These are phyloP conservation scores for Artemisia annua DNA, from an alignment of 129 eudicot species.

Conservation along the genomic window DNA sequence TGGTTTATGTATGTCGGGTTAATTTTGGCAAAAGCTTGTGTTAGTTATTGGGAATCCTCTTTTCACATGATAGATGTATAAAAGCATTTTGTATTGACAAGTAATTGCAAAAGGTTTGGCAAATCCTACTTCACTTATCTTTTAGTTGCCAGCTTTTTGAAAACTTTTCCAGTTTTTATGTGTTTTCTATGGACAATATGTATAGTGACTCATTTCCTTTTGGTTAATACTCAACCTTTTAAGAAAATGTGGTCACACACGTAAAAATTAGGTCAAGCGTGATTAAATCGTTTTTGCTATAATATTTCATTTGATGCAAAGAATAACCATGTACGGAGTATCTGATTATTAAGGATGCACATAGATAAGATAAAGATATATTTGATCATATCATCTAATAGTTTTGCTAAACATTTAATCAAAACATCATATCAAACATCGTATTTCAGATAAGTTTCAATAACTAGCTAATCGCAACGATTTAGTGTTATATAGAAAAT, in stretches of 20 bases:
- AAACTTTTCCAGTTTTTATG: constrained; percentile 42
- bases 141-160: constrained; percentile 45
- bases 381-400: too few relatives aligned
- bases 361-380: too few relatives aligned
- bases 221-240: constrained; percentile 13
- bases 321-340: background rate
- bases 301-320: background rate
- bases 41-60: constrained; percentile 36
- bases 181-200: constrained; percentile 40
- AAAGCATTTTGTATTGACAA: constrained; percentile 34
- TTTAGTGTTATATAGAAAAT: background rate
- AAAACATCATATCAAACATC: too few relatives aligned
- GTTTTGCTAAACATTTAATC: too few relatives aligned
- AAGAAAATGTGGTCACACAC: constrained; percentile 1
- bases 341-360: too few relatives aligned
- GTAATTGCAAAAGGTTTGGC: constrained; percentile 44
- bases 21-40: constrained; percentile 26
- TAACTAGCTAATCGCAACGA: too few relatives aligned
- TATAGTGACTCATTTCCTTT: constrained; percentile 35
- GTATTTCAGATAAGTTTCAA: too few relatives aligned
- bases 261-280: background rate
- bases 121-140: constrained; percentile 39
- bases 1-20: constrained; percentile 10
- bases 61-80: constrained; percentile 29
- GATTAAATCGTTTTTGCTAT: background rate